These are phyloP conservation scores for Aspergillus ellipticus DNA, from an alignment of 495 filamentous ascomycete genomes.

Conservation along the genomic window DNA sequence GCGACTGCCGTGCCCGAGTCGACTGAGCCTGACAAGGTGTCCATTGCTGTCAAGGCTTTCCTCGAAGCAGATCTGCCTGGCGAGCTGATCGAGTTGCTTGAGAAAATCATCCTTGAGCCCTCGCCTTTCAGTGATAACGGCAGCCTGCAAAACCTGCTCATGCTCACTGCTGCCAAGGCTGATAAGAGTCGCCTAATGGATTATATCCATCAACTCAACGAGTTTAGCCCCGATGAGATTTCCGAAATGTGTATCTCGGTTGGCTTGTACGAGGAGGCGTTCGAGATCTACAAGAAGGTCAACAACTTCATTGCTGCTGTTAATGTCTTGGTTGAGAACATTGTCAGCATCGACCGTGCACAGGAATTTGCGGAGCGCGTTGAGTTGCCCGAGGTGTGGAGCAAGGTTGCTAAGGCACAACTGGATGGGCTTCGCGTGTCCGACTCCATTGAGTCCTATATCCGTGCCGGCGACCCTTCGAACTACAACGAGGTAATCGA, in stretches of 20 bases:
- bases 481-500: conserved; percentile 97
- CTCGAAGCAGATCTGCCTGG: conserved; percentile 83
- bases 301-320: conserved; percentile 81
- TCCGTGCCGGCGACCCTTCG: conserved; percentile 85
- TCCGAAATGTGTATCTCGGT: conserved; percentile 90
- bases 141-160: conserved; percentile 93
- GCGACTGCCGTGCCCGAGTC: conserved; percentile 95
- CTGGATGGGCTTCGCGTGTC: conserved; percentile 90
- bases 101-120: conserved; percentile 99
- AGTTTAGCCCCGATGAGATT: conserved; percentile 90
- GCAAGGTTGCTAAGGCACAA: conserved; percentile 96
- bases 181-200: conserved; percentile 95
- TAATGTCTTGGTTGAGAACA: conserved; percentile 91
- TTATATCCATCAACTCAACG: conserved; percentile 87
- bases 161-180: conserved; percentile 94
- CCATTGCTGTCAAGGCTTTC: conserved; percentile 90
- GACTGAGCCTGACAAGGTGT: conserved; percentile 91
- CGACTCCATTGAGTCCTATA: conserved; percentile 95
- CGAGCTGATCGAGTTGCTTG: conserved; percentile 94
- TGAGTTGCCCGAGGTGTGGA: conserved; percentile 97
- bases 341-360: conserved; percentile 97
- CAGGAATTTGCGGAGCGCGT: conserved; percentile 96
- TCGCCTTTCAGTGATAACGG: conserved; percentile 96
- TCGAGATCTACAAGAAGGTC: conserved; percentile 98
- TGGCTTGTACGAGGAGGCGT: conserved; percentile 93